Evolutionary conservation across 139 green algal species (phyloP), one percentile per base, ranked within the genome.

Genomic region (Picochlorum costavermella): DNA sequence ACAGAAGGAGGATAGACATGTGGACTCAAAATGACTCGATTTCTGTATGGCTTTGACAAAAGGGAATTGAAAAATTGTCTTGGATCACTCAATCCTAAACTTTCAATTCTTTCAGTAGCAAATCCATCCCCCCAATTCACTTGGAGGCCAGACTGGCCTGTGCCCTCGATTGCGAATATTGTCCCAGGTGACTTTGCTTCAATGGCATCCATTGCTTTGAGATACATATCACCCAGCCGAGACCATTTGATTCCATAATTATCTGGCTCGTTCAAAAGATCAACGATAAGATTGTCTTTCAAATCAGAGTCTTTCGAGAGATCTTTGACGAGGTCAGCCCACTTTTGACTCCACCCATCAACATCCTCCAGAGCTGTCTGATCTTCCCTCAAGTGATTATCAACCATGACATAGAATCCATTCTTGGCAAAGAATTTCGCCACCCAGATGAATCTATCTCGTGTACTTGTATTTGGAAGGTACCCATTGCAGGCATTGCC

Each of bases 351-450:
- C 46, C 46, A 53, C 17, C 17, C n/a, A 53, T 26, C 14, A 26
- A 53, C 46, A 53, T 64, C 58, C 25, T 64, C 58, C 20, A 46
- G 23, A 50, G 58, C 58, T 50, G 58, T 59, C 26, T 64, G 46
- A 50, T 64, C 58, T 49, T 64, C 46, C n/a, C 49, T 64, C 43
- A 69, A 69, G 40, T 78, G 69, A 61, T 81, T 73, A 66, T 85
- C 79, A 4, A 79, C 28, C 17, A 81, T 9, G 8, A 85, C 75
- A 62, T 85, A 85, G 48, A 85, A 76, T 25, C 75, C 75, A 50
- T 78, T 81, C 29, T 60, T 50, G 6, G 74, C 65, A 1, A 85
- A 64, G 56, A 77, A 84, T 50, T 80, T 30, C 25, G 81, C 70
- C 3, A 80, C 64, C 66, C 69, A 84, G 48, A 80, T 25, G 60